Evolutionary conservation across 2,329 filamentous ascomycete species (phyloP).

Genomic region (Fusarium austroafricanum): DNA sequence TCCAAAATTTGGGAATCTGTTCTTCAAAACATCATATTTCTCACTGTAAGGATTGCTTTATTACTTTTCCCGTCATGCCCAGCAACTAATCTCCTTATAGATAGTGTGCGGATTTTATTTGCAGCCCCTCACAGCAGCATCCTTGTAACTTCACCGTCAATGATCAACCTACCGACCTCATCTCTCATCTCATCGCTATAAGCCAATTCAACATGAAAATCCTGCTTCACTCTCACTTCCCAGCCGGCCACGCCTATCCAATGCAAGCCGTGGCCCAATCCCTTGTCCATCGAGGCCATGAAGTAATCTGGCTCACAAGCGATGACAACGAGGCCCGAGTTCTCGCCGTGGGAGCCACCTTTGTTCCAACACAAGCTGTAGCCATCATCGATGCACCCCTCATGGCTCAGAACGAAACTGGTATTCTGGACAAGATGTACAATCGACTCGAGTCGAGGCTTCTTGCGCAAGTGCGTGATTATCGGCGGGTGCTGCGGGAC

Average conservation of each 20-base stretch:
- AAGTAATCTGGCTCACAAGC: constrained; percentile 54
- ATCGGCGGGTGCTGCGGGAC: constrained; percentile 47
- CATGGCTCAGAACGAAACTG: constrained; percentile 44
- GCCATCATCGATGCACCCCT: constrained; percentile 49
- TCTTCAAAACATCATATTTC: too few species aligned
- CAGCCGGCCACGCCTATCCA: constrained; percentile 54
- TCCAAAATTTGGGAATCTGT: neutral
- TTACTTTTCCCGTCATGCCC: neutral
- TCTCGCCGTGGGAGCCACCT: constrained; percentile 50
- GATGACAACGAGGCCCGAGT: constrained; percentile 51
- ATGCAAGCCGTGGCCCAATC: constrained; percentile 55
- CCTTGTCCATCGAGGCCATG: constrained; percentile 53
- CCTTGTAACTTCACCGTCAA: constrained; percentile 7
- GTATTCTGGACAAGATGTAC: constrained; percentile 48
- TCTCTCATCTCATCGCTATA: neutral
- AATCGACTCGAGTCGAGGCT: constrained; percentile 45
- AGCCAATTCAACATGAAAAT: constrained; percentile 50
- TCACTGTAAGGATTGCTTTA: neutral
- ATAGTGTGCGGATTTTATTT: constrained; percentile 1
- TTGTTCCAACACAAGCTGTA: constrained; percentile 49
- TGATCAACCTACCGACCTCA: neutral
- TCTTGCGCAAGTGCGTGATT: constrained; percentile 52
- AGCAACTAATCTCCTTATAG: neutral
- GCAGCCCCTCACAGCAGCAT: constrained; percentile 2
- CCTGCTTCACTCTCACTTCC: constrained; percentile 55